These are phyloP conservation scores for Brassica nigra DNA, from an alignment of 345 rosid genomes.

Conservation along the genomic window DNA sequence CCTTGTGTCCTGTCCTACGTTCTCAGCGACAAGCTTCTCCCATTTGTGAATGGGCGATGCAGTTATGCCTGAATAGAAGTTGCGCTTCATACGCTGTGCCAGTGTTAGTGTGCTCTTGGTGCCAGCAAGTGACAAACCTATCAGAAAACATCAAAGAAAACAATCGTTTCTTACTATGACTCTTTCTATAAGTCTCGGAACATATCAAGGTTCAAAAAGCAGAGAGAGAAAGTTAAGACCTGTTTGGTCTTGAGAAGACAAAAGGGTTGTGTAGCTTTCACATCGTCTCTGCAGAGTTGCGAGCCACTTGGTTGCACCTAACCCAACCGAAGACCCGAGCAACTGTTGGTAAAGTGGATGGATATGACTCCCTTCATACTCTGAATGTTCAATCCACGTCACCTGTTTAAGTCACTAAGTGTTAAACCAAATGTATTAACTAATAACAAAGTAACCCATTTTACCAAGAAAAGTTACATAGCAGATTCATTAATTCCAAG, in stretches of 20 bases:
- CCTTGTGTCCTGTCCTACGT: slow-evolving; percentile 51
- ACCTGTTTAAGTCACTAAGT: slow-evolving; percentile 44
- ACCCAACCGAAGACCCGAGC: slow-evolving; percentile 52
- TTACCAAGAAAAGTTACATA: neutral
- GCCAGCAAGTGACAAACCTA: slow-evolving; percentile 50
- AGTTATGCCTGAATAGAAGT: slow-evolving; percentile 61
- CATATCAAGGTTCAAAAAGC: slow-evolving; percentile 14
- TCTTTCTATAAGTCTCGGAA: neutral
- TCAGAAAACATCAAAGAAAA: slow-evolving; percentile 1
- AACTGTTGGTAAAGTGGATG: slow-evolving; percentile 50
- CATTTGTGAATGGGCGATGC: slow-evolving; percentile 49
- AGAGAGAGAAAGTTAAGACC: slow-evolving; percentile 32
- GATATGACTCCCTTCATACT: slow-evolving; percentile 51
- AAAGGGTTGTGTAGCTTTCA: slow-evolving; percentile 43
- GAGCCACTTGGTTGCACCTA: slow-evolving; percentile 70
- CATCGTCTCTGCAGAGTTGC: slow-evolving; percentile 56
- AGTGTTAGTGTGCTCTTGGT: slow-evolving; percentile 58
- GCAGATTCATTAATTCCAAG: slow-evolving; percentile 15
- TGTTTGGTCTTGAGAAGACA: slow-evolving; percentile 51
- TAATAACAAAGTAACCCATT: neutral
- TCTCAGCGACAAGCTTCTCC: slow-evolving; percentile 53
- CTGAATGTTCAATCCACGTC: slow-evolving; percentile 70
- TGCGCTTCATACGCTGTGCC: slow-evolving; percentile 58
- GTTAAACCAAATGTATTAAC: slow-evolving; percentile 19
- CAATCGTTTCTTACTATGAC: neutral